Evolutionary conservation across 345 rosid species (phyloP).

Genomic region (Salix arbutifolia): DNA sequence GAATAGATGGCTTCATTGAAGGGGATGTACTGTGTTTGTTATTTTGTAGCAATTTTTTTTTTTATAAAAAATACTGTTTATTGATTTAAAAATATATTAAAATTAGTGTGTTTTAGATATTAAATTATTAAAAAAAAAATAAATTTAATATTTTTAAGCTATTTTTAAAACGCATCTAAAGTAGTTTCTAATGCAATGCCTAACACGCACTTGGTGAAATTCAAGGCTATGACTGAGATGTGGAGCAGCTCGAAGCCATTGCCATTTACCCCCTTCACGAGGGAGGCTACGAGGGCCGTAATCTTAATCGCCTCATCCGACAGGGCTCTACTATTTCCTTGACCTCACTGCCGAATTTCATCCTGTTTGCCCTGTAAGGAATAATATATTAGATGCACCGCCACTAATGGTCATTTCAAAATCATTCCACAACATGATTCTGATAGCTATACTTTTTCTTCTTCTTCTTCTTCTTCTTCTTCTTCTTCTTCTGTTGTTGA

Average conservation of each 20-base stretch:
- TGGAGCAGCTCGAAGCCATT: conserved; percentile 79
- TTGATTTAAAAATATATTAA: too few species aligned
- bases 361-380: conserved; percentile 83
- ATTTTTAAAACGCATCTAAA: too few species aligned
- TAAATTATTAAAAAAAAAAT: too few species aligned
- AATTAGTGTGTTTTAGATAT: too few species aligned
- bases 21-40: conserved; percentile 49
- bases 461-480: background rate
- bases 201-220: conserved; percentile 8
- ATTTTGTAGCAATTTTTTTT: too few species aligned
- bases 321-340: conserved; percentile 86
- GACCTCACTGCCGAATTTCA: conserved; percentile 78
- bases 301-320: conserved; percentile 57
- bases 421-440: background rate
- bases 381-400: background rate
- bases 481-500: background rate
- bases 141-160: too few species aligned
- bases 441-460: background rate
- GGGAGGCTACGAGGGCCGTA: conserved; percentile 93
- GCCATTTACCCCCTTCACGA: conserved; percentile 91
- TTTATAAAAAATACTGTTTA: too few species aligned
- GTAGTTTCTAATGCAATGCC: too few species aligned
- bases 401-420: background rate
- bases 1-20: conserved; percentile 71
- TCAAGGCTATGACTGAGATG: conserved; percentile 73